Conservation (phyloP, 306 rosid species). For the Hippophae tibetana region DNA sequence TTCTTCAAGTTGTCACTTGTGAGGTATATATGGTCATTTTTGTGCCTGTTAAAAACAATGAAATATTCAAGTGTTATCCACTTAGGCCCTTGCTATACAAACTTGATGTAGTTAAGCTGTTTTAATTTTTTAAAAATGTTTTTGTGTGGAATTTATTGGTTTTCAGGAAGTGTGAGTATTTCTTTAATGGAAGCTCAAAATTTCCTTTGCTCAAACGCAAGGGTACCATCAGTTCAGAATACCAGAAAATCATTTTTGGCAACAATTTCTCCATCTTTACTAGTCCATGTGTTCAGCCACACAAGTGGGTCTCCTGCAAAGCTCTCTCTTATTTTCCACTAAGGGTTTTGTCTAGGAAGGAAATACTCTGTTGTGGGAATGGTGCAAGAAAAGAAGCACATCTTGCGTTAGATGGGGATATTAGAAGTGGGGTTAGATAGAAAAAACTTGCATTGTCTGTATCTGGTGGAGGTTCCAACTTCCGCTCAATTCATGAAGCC, state of each 20-base stretch:
- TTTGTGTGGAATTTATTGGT: too few species aligned
- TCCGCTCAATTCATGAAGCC: constrained; percentile 63
- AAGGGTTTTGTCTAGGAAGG: constrained; percentile 15
- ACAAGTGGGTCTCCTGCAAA: constrained; percentile 19
- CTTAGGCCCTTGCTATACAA: too few species aligned
- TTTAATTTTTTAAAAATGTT: too few species aligned
- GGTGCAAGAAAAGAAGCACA: constrained; percentile 10
- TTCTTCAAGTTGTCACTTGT: too few species aligned
- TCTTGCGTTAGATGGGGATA: constrained; percentile 6
- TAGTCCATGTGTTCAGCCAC: constrained; percentile 24
- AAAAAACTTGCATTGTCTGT: constrained; percentile 77
- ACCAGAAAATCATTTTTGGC: constrained; percentile 20
- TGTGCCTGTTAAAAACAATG: too few species aligned
- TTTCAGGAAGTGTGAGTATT: too few species aligned
- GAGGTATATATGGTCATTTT: too few species aligned
- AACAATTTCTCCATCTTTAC: constrained; percentile 10
- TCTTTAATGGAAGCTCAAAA: constrained; percentile 29
- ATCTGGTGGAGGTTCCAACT: constrained; percentile 92
- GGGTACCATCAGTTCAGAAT: constrained; percentile 15
- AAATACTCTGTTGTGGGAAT: constrained; percentile 19
- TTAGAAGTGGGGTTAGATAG: constrained; percentile 24
- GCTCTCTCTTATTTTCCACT: constrained; percentile 9
- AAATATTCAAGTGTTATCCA: too few species aligned
- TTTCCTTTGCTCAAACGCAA: constrained; percentile 23
- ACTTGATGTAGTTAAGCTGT: too few species aligned